Evolutionary conservation across 257 asterid species (phyloP), one percentile per base, ranked within the genome.

Genomic region (Solanum acaule): DNA sequence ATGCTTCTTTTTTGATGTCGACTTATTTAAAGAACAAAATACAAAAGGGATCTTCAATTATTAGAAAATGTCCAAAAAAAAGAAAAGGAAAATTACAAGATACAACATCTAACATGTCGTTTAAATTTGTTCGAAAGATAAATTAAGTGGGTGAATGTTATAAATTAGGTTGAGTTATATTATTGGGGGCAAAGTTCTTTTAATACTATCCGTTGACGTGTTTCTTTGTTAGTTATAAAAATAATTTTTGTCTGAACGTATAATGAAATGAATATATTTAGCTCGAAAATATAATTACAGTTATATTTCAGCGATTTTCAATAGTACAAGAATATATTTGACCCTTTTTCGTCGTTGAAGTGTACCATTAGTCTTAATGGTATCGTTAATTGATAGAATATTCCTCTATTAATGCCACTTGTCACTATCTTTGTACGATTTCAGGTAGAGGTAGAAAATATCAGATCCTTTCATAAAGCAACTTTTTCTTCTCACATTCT

Each of bases 391-490:
- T 52, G 23, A 18, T 16, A 31, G 56, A 67, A 89, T 84, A 76
- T 10, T 44, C n/a, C 90, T 90, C 73, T 65, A 13, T 16, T 3
- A 16, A 3, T 22, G 91, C 87, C 98, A 89, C 93, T 91, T 91
- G 96, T 87, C 94, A 23, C 15, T 89, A 93, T 89, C 93, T 18
- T 52, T 18, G 63, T 52, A 18, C 63, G 29, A 12, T 1, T 73
- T 23, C 38, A 78, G 85, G 85, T 46, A 79, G 14, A 73, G 91
- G 63, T 0, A 83, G 40, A 73, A 92, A 15, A 15, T 49, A 49
- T 49, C 59, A 49, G 63, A 52, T 42, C 38, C 46, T 88, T 86
- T 90, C 93, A 87, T 89, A 90, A 89, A 76, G 76, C 72, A 22
- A 71, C 83, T 11, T 88, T 37, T 23, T 42, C 65, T 49, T 42